Conservation (phyloP, 208 protist species). For the Trichomonas tenax region DNA sequence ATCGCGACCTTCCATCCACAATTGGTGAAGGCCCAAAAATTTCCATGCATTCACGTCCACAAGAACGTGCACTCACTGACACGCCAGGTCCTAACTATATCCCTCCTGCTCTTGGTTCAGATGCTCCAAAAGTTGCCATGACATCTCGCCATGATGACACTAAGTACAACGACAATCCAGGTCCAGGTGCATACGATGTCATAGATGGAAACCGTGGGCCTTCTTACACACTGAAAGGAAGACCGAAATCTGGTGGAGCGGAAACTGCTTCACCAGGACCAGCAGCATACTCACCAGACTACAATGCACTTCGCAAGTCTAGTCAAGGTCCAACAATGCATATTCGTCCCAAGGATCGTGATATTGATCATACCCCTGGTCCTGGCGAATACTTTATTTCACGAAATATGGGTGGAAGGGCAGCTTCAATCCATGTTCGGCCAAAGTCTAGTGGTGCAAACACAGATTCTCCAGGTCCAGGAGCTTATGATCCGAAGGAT, state of each 20-base stretch:
- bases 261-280: not conserved
- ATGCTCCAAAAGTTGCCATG: not conserved
- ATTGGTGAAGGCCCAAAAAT: not conserved
- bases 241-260: not conserved
- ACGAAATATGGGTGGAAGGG: not conserved
- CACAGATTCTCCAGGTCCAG: not conserved
- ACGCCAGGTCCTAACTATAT: constrained; percentile 5
- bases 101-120: not conserved
- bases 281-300: not conserved
- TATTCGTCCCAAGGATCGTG: not conserved
- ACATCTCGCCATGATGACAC: not conserved
- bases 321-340: not conserved
- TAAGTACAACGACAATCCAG: not conserved
- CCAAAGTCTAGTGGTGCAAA: not conserved
- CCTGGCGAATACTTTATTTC: not conserved
- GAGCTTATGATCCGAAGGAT: not conserved
- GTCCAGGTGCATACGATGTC: not conserved
- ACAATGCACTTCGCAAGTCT: too few species aligned
- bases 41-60: not conserved
- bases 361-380: not conserved
- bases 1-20: not conserved
- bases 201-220: not conserved
- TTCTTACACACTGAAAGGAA: not conserved
- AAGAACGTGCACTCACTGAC: not conserved
- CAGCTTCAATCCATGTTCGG: not conserved